A percentile compares a stretch with the other conserved stretches of the same genome.
phyloP scores from a whole-genome alignment of 2,329 filamentous ascomycete genomes.

The Teratosphaeria epicoccoides region DNA sequence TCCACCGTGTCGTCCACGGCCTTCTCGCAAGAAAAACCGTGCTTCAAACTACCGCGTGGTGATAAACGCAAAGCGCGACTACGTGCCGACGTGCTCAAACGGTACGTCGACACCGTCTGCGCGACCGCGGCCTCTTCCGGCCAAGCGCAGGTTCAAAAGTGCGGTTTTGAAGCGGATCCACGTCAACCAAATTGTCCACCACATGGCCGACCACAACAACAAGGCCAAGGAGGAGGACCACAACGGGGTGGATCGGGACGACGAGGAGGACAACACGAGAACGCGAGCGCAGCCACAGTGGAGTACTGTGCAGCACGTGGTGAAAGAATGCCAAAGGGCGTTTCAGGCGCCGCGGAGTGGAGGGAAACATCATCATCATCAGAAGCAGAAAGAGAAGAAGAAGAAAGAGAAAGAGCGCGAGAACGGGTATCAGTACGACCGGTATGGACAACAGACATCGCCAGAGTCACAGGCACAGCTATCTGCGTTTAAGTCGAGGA shows the following conservation, averaged over 20 bases:
- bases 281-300: conserved; percentile 1
- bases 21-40: conserved; percentile 40
- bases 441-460: conserved; percentile 23
- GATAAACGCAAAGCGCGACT: conserved; percentile 39
- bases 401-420: conserved; percentile 16
- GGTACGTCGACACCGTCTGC: conserved; percentile 37
- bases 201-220: conserved; percentile 9
- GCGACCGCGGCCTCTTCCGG: conserved; percentile 18
- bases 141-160: conserved; percentile 33
- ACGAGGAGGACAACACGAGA: conserved; percentile 11
- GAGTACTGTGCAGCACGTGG: conserved; percentile 12
- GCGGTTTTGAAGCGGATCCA: conserved; percentile 40
- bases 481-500: conserved; percentile 16
- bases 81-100: conserved; percentile 32
- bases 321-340: conserved; percentile 20
- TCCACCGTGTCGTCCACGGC: conserved; percentile 33
- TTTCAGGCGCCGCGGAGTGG: conserved; percentile 21
- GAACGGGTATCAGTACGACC: conserved; percentile 21
- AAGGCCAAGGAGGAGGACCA: conserved; percentile 8
- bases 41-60: conserved; percentile 37
- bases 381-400: conserved; percentile 21
- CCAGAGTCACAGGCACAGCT: conserved; percentile 14
- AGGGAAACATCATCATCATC: conserved; percentile 27
- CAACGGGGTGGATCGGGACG: conserved; percentile 11
- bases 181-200: conserved; percentile 27